A percentile compares a stretch with the other conserved stretches of the same genome.
These are phyloP conservation scores for Tetratostichococcus sp. DNA, from an alignment of 139 green algal species.

Conservation along the genomic window DNA sequence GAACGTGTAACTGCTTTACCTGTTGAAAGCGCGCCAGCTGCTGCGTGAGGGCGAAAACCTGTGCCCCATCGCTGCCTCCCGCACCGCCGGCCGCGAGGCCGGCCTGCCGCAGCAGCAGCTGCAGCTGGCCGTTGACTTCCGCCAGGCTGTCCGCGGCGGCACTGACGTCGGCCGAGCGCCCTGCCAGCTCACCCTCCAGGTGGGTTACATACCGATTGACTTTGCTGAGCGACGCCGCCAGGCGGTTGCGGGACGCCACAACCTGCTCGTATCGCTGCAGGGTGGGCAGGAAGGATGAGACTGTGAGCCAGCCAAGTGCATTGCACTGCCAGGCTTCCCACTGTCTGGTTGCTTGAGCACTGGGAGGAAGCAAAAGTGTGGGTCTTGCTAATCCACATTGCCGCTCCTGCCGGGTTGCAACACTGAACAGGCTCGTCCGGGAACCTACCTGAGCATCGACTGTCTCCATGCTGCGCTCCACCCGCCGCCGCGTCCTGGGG, in stretches of 20 bases:
- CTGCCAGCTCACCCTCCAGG: background rate
- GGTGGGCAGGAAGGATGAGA: background rate
- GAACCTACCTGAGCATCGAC: background rate
- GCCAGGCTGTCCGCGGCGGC: background rate
- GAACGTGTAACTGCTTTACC: background rate
- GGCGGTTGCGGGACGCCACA: background rate
- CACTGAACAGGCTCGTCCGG: no score
- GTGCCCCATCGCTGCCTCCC: no score
- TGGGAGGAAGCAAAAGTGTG: no score
- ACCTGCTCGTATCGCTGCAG: background rate
- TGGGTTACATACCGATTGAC: background rate
- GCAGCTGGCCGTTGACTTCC: background rate
- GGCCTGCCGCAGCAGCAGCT: background rate
- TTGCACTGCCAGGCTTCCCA: no score
- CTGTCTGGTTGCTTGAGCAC: no score
- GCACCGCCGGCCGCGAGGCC: background rate
- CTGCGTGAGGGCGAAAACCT: background rate
- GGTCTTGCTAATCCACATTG: no score
- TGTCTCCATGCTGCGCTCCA: background rate
- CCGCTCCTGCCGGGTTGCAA: no score
- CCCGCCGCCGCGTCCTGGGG: background rate
- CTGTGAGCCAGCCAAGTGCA: background rate
- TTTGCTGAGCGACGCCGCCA: background rate
- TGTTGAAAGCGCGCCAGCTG: background rate
- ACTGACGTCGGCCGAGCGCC: background rate